phyloP scores from a whole-genome alignment of 2,329 filamentous ascomycete species.

The Hypoxylon sp. region DNA sequence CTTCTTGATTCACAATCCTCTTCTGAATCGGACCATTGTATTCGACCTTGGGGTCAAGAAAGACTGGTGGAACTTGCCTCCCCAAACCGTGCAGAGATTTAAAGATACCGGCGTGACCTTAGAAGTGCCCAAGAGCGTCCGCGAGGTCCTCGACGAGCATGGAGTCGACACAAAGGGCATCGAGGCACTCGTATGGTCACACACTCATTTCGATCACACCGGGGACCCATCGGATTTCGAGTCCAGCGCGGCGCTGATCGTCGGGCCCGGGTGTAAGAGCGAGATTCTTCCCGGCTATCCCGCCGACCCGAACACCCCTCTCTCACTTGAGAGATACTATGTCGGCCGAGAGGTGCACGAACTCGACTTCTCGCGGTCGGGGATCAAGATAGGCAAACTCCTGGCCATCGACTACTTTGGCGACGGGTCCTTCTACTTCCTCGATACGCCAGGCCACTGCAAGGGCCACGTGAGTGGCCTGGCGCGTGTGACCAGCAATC shows the following conservation, averaged over 20 bases:
- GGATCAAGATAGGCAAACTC: slow-evolving; percentile 32
- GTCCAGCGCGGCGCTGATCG: slow-evolving; percentile 32
- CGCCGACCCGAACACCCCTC: slow-evolving; percentile 12
- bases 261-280: slow-evolving; percentile 31
- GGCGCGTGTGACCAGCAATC: slow-evolving; percentile 40
- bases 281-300: slow-evolving; percentile 37
- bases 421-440: slow-evolving; percentile 42
- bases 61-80: slow-evolving; percentile 29
- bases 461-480: slow-evolving; percentile 39
- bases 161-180: slow-evolving; percentile 34
- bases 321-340: slow-evolving; percentile 32
- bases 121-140: slow-evolving; percentile 29
- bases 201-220: slow-evolving; percentile 38
- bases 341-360: slow-evolving; percentile 34
- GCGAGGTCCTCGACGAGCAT: slow-evolving; percentile 36
- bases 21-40: slow-evolving; percentile 36
- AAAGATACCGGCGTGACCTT: slow-evolving; percentile 1
- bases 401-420: slow-evolving; percentile 39
- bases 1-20: slow-evolving; percentile 39
- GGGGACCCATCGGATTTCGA: slow-evolving; percentile 36
- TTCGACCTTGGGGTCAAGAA: slow-evolving; percentile 40
- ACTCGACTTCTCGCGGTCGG: slow-evolving; percentile 35
- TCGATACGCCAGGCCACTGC: slow-evolving; percentile 39
- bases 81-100: slow-evolving; percentile 1
- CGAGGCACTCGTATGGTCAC: slow-evolving; percentile 40